These are phyloP conservation scores for Syncephalastrum contaminatum DNA, from an alignment of 371 early-diverging fungal genomes.

Conservation along the genomic window DNA sequence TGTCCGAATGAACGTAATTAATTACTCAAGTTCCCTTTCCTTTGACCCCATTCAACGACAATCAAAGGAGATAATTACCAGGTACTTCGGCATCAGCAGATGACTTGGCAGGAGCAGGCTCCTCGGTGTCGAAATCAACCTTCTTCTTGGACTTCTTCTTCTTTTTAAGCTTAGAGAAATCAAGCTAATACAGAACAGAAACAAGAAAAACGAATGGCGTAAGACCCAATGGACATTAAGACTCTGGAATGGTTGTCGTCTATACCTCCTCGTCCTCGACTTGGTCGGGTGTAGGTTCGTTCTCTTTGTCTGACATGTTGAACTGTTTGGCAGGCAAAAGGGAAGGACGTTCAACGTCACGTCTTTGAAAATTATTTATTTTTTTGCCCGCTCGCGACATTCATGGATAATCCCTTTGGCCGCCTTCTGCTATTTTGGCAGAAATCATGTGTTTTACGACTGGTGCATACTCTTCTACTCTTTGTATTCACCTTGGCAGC, in stretches of 20 bases:
- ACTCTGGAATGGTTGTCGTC: background rate
- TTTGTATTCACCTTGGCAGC: too few relatives aligned
- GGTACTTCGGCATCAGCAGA: conserved; percentile 6
- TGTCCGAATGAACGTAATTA: background rate
- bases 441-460: too few relatives aligned
- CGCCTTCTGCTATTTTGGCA: too few relatives aligned
- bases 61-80: background rate
- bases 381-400: too few relatives aligned
- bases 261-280: conserved; percentile 49
- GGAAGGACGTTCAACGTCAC: too few relatives aligned
- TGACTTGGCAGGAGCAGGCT: conserved; percentile 20
- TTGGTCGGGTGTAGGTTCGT: conserved; percentile 42
- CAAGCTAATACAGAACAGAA: conserved; percentile 24
- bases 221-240: background rate
- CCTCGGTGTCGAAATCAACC: conserved; percentile 47
- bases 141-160: conserved; percentile 61
- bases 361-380: too few relatives aligned
- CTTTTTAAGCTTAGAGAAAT: conserved; percentile 54
- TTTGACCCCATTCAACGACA: background rate
- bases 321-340: too few relatives aligned
- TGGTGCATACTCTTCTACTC: too few relatives aligned
- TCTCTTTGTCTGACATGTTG: conserved; percentile 50
- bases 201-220: background rate
- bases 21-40: too few relatives aligned
- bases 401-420: too few relatives aligned